Conservation (phyloP, 345 rosid genomes). For the Eucalyptus coolabah region DNA sequence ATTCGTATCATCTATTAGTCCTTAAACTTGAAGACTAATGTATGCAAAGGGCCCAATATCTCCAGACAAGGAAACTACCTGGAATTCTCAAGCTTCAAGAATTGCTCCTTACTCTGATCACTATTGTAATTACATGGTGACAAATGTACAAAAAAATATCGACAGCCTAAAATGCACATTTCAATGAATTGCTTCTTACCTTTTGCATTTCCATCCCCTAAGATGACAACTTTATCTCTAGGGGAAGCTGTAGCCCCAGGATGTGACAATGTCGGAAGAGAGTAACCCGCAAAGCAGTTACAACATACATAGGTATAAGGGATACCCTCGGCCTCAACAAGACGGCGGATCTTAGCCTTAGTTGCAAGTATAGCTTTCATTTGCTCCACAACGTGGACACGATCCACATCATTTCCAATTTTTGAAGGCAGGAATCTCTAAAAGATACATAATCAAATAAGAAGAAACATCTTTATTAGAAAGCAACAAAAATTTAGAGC, state of each 20-base stretch:
- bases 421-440: constrained; percentile 2
- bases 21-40: not conserved
- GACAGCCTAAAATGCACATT: not conserved
- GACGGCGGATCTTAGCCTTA: not conserved
- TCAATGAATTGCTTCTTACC: not conserved
- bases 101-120: not conserved
- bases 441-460: not conserved
- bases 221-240: not conserved
- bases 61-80: not conserved
- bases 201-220: not conserved
- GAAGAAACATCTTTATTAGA: not conserved
- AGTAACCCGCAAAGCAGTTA: not conserved
- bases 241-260: not conserved
- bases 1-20: not conserved
- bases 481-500: not conserved
- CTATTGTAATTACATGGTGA: not conserved
- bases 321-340: not conserved
- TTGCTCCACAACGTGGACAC: not conserved
- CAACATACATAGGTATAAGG: not conserved
- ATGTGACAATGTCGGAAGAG: too few relatives aligned
- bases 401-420: constrained; percentile 1
- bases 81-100: not conserved
- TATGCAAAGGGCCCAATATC: not conserved
- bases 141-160: not conserved
- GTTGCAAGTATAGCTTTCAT: not conserved